phyloP scores from a whole-genome alignment of 208 protist species.

The Leptomonas pyrrhocoris region DNA sequence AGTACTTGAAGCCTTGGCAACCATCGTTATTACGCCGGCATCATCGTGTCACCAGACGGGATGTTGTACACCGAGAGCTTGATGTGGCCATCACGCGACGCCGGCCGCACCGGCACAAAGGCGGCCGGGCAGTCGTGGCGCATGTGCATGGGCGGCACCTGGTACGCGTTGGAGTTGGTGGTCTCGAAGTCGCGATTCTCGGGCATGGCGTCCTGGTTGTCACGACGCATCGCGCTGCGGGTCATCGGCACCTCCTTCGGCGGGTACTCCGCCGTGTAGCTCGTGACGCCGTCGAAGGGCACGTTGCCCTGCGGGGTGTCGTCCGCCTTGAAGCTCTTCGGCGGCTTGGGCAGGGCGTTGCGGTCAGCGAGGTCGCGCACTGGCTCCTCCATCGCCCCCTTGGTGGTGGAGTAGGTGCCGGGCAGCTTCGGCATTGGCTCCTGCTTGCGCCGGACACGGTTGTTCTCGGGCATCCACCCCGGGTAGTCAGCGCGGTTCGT shows the following conservation, averaged over 20 bases:
- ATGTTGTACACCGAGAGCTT: constrained; percentile 90
- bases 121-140: constrained; percentile 75
- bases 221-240: constrained; percentile 34
- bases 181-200: constrained; percentile 90
- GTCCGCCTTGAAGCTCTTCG: constrained; percentile 77
- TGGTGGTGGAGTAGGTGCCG: constrained; percentile 84
- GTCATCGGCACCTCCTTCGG: constrained; percentile 74
- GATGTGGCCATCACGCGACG: constrained; percentile 83
- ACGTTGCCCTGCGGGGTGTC: constrained; percentile 54
- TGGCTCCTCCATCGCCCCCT: constrained; percentile 79
- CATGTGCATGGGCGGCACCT: constrained; percentile 57
- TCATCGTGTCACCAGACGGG: constrained; percentile 68
- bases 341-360: constrained; percentile 64
- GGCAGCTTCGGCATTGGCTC: constrained; percentile 80
- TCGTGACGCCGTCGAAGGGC: constrained; percentile 88
- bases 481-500: constrained; percentile 90
- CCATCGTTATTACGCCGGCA: neutral
- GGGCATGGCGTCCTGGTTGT: constrained; percentile 36
- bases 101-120: constrained; percentile 69
- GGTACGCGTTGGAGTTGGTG: constrained; percentile 58
- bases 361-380: constrained; percentile 59
- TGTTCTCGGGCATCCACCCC: constrained; percentile 81
- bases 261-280: constrained; percentile 88
- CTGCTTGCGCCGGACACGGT: constrained; percentile 66
- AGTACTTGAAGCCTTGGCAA: neutral